Base-by-base conservation (phyloP, 1,284 basidiomycete species). In the Puccinia novopanici region DNA sequence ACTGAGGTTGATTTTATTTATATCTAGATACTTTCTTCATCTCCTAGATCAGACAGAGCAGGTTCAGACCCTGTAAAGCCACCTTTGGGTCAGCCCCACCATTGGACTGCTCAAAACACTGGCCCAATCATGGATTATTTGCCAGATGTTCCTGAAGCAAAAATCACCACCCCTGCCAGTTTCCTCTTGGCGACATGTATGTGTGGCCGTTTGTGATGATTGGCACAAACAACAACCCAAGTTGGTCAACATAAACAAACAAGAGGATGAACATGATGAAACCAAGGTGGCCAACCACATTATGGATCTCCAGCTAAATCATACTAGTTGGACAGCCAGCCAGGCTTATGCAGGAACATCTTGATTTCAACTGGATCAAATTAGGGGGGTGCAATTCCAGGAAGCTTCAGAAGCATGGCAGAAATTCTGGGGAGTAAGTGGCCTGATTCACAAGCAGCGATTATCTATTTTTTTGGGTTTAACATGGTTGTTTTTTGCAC, bases 201-300 rank as follows among this genome's bases (percentile, higher is more conserved):
- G 59, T 63, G 59, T 63, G 15, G 59, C 59, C 13, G 19, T 63
- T 63, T 63, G 59, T 63, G 59, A 63, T 63, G 13, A 40, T 12
- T 63, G 59, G 59, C 59, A 19, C 5, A 63, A 63, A 30, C 15
- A 63, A 6, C 59, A 63, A 3, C 59, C 59, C 5, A 13, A 24
- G 13, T 9, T 30, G 19, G n/a, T n/a, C n/a, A n/a, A n/a, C n/a
- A 22, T 59, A 10, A 22, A n/a, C n/a, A 6, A 10, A 8, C 10
- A 10, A 10, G 59, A 63, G 5, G 59, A 30, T 63, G 59, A 63
- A 19, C 15, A 63, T 13, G 59, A 63, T 40, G 34, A 34, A 6
- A 6, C 6, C 9, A 17, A 54, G 5, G 52, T 5, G 19, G 6
- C 13, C 15, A 63, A 34, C 24, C 19, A 13, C 19, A 24, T 34